phyloP scores from a whole-genome alignment of 345 rosid species.

The rapeseed (Brassica napus) region DNA sequence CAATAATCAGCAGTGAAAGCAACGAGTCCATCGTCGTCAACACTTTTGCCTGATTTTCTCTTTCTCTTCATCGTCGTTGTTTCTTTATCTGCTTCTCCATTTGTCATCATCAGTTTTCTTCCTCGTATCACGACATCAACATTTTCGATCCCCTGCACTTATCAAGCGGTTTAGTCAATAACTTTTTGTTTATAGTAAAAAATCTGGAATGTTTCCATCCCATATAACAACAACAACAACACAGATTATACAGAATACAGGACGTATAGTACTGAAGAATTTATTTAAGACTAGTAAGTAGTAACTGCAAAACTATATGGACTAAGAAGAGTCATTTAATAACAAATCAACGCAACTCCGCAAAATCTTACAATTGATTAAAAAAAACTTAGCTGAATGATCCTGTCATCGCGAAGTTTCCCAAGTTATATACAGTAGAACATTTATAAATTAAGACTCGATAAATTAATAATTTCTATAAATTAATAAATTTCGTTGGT shows the following conservation, averaged over 20 bases:
- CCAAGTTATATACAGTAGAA: not conserved
- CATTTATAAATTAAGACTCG: no score
- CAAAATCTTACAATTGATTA: not conserved
- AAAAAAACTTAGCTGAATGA: not conserved
- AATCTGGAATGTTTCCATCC: not conserved
- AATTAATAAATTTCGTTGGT: no score
- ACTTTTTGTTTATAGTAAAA: not conserved
- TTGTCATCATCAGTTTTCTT: conserved; percentile 11
- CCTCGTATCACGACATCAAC: conserved; percentile 3
- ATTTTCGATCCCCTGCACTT: not conserved
- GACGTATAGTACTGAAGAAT: not conserved
- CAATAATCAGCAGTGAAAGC: conserved; percentile 72
- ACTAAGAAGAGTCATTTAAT: not conserved
- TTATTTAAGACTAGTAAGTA: not conserved
- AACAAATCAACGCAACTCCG: not conserved
- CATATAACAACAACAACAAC: not conserved
- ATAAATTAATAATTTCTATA: no score
- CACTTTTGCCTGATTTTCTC: conserved; percentile 28
- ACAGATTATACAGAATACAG: not conserved
- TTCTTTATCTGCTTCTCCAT: conserved; percentile 9
- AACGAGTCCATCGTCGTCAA: conserved; percentile 48
- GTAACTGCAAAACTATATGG: not conserved
- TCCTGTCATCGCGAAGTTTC: not conserved
- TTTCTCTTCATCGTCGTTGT: conserved; percentile 11
- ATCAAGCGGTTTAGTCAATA: not conserved